Conservation (phyloP, 1,139 yeast genomes). For the Kodamaea sp. region DNA sequence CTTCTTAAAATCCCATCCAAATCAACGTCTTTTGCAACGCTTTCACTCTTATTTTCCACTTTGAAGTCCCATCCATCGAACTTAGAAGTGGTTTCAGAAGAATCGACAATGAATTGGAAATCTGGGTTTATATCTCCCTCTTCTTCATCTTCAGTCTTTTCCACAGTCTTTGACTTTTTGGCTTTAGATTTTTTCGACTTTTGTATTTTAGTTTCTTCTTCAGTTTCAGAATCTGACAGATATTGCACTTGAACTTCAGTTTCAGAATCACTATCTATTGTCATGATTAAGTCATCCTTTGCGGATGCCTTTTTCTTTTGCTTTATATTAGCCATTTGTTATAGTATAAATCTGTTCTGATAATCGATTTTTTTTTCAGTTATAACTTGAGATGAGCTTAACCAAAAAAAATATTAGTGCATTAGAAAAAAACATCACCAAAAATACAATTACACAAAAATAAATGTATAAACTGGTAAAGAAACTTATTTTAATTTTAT, state of each 20-base stretch:
- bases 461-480: no score
- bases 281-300: slow-evolving; percentile 28
- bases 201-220: slow-evolving; percentile 15
- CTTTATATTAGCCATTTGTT: slow-evolving; percentile 17
- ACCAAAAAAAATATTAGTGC: no score
- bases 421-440: no score
- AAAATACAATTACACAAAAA: no score
- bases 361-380: background rate
- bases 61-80: slow-evolving; percentile 85
- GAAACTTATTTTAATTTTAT: no score
- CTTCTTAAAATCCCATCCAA: slow-evolving; percentile 80
- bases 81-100: slow-evolving; percentile 43
- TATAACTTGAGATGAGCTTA: slow-evolving; percentile 6
- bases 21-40: slow-evolving; percentile 63
- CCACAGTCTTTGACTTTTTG: slow-evolving; percentile 16
- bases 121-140: slow-evolving; percentile 65
- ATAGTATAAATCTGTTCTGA: slow-evolving; percentile 2
- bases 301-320: slow-evolving; percentile 10
- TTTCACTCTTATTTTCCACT: slow-evolving; percentile 28
- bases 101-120: slow-evolving; percentile 64
- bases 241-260: slow-evolving; percentile 10
- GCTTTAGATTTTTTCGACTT: slow-evolving; percentile 18
- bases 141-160: slow-evolving; percentile 32
- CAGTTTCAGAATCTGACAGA: slow-evolving; percentile 23
- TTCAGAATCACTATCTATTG: slow-evolving; percentile 67